Evolutionary conservation across 1,284 basidiomycete genomes (phyloP).

Genomic region (Mycosarcoma maydis): DNA sequence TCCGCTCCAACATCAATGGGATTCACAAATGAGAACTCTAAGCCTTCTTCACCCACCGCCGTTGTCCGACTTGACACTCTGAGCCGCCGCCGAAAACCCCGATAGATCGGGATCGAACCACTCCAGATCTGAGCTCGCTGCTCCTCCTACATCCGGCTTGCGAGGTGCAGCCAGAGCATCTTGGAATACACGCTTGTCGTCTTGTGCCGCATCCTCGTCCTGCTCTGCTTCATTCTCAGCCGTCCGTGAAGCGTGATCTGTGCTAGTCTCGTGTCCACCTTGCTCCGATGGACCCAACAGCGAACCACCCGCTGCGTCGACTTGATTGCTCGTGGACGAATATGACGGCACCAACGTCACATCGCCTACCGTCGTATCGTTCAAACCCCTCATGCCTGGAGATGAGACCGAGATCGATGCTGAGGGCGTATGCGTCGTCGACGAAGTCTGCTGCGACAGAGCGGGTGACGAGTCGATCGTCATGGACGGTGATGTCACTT

Average conservation of each 20-base stretch:
- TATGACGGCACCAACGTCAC: conserved; percentile 12
- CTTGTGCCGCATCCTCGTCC: conserved; percentile 9
- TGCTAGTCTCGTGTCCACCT: background rate
- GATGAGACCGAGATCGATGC: conserved; percentile 21
- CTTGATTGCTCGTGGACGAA: background rate
- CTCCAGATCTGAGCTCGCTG: conserved; percentile 28
- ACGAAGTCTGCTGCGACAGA: conserved; percentile 12
- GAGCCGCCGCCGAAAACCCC: conserved; percentile 35
- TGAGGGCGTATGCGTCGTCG: conserved; percentile 15
- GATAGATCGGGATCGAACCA: conserved; percentile 55
- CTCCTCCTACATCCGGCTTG: background rate
- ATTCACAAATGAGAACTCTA: no score
- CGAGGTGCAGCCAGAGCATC: conserved; percentile 4
- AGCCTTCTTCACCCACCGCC: no score
- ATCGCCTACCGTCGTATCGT: conserved; percentile 17
- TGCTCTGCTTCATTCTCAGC: conserved; percentile 7
- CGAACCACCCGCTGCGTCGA: background rate
- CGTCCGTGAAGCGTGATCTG: no score
- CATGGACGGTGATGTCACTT: conserved; percentile 5
- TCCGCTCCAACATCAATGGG: no score
- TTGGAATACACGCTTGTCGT: conserved; percentile 3
- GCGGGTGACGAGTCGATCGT: conserved; percentile 17
- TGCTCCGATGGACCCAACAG: background rate
- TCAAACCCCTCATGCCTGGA: conserved; percentile 1
- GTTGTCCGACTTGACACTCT: conserved; percentile 15